Conservation (phyloP, 1,139 yeast genomes). For the Pichia sp. region DNA sequence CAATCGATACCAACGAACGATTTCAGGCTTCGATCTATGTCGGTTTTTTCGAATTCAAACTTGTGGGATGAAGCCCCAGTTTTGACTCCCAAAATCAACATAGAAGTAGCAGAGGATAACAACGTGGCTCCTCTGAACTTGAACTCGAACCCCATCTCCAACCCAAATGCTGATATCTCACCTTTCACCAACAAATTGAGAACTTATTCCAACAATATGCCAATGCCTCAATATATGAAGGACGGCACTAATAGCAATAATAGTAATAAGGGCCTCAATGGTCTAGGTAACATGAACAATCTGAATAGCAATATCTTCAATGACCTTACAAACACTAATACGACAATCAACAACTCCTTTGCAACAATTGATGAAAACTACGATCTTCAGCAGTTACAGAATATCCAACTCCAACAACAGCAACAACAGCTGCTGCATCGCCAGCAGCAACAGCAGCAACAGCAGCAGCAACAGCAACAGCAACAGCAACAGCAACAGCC, state of each 20-base stretch:
- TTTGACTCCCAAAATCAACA: conserved; percentile 14
- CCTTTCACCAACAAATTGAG: conserved; percentile 20
- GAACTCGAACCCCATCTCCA: not conserved
- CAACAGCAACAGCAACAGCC: conserved; percentile 10
- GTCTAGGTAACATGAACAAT: conserved; percentile 23
- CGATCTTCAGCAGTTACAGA: conserved; percentile 6
- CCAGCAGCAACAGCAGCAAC: conserved; percentile 9
- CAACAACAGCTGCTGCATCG: conserved; percentile 1
- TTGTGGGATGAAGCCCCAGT: conserved; percentile 11
- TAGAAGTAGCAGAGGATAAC: conserved; percentile 27
- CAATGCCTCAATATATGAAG: conserved; percentile 1
- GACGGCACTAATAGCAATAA: not conserved
- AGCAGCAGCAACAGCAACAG: conserved; percentile 7
- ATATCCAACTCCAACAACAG: not conserved
- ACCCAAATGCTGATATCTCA: conserved; percentile 2
- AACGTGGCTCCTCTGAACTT: conserved; percentile 16
- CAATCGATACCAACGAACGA: not conserved
- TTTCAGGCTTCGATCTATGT: conserved; percentile 3
- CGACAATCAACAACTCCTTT: conserved; percentile 19
- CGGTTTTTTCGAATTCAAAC: conserved; percentile 11
- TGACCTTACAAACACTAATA: conserved; percentile 12
- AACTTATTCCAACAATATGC: conserved; percentile 25
- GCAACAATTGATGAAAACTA: conserved; percentile 23
- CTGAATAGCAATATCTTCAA: conserved; percentile 20
- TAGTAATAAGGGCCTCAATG: not conserved